Evolutionary conservation across 2,329 filamentous ascomycete genomes (phyloP), one percentile per base, ranked within the genome.

Genomic region (Ascochyta clinopodiicola): DNA sequence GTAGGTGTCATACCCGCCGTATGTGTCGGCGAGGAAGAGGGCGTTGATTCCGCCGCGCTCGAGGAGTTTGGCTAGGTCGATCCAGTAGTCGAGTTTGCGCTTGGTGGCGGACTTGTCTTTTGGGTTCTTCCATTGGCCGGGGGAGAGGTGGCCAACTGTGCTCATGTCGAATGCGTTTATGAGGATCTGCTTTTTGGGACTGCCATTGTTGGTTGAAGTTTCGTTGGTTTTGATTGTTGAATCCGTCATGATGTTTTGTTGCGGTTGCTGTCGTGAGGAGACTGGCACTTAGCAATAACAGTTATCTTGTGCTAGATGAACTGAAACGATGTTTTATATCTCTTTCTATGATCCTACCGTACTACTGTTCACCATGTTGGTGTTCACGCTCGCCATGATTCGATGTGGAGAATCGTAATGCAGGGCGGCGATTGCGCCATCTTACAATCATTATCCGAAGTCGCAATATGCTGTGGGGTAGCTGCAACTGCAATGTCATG

Each of bases 71-170:
- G 86, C 86, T 0, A 89, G 76, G 19, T 88, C 79, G 22, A 85
- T 83, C 86, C 86, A 89, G 64, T 88, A 88, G 10, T 82, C 76
- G 1, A 88, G 77, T 15, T 77, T 82, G 24, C 84, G 78, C 58
- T 89, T 89, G 0, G 82, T 84, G 0, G 83, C 81, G 0, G 85
- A 87, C 53, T 81, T 82, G 67, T 89, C 86, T 15, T 73, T 77
- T 0, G 86, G 86, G 47, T 88, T 86, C 82, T 87, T 88, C 87
- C 86, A 89, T 74, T 88, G 86, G 0, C 86, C 86, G 0, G 86
- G 85, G 0, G 84, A 86, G 31, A 89, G 68, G 67, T 89, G 86
- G 2, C 86, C 86, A 6, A 88, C 80, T 0, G 85, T 87, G 2
- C 80, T 85, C 85, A 88, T 88, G 56, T 88, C 86, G 61, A 88